Evolutionary conservation across 805 yeast genomes (phyloP), one percentile per base, ranked within the genome.

Genomic region (Clavispora phyllophila): DNA sequence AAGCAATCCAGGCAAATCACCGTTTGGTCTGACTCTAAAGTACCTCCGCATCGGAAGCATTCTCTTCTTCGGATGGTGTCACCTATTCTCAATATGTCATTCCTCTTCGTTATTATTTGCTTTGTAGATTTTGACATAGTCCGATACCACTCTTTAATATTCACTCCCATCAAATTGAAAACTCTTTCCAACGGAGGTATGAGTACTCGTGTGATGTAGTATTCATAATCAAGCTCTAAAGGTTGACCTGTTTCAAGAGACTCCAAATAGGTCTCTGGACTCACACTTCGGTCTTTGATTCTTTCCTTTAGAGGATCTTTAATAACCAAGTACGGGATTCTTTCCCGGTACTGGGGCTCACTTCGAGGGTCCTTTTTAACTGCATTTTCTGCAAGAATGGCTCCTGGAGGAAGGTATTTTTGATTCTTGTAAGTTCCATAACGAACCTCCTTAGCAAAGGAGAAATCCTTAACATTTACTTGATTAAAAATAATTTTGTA

Each of bases 121-220:
- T 43, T 50, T 5, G 51, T 48, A n/a, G 46, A 37, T 31, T 57
- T 60, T 0, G 95, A 87, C 67, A 89, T 69, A 22, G 80, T 86
- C 9, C 62, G 61, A 48, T 81, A 86, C 99, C 99, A 93, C 4
- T 68, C 69, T 33, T 70, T 68, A 5, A 90, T 73, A 62, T 88
- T 84, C 2, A 85, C 93, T 0, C 99, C 99, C 44, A 88, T 63
- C 12, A 91, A 62, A 52, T 81, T 84, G 61, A 93, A 86, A 2
- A 91, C 66, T 45, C 99, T 66, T 48, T 87, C 95, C 42, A 93
- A 63, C 0, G 99, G 98, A 2, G 99, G 98, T 8, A 91, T 79
- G 37, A 93, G 62, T 2, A 87, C 87, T 55, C 87, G 84, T 2
- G 76, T 76, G 37, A 93, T 88, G 61, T 93, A 93, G 57, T 93